These are phyloP conservation scores for Penicillium waksmanii DNA, from an alignment of 495 filamentous ascomycete genomes.

Conservation along the genomic window DNA sequence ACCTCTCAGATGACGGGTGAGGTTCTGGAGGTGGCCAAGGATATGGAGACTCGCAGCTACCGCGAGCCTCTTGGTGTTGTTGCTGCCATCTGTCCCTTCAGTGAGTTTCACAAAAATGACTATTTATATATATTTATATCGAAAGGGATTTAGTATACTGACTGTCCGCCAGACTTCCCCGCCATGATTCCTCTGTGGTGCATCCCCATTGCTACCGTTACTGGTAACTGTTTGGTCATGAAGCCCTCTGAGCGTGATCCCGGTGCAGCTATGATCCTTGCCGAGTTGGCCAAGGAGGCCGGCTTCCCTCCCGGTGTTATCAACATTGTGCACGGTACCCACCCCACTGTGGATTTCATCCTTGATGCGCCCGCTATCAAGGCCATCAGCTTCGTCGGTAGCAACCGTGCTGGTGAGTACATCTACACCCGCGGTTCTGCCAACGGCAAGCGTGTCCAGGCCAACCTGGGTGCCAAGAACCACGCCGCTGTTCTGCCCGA, in stretches of 20 bases:
- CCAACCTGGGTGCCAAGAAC: conserved; percentile 98
- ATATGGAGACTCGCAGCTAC: conserved; percentile 98
- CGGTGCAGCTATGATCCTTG: conserved; percentile 98
- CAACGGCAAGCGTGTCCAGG: conserved; percentile 93
- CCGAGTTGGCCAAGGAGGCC: conserved; percentile 86
- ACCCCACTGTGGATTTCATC: conserved; percentile 94
- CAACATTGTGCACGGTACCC: conserved; percentile 91
- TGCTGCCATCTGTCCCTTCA: conserved; percentile 98
- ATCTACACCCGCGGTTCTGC: conserved; percentile 90
- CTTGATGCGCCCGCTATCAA: conserved; percentile 95
- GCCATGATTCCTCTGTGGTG: conserved; percentile 99
- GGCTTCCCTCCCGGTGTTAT: conserved; percentile 93
- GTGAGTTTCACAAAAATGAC: conserved; percentile 56
- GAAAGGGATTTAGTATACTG: conserved; percentile 8
- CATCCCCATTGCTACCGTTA: conserved; percentile 91
- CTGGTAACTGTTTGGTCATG: conserved; percentile 90
- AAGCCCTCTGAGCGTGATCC: conserved; percentile 99
- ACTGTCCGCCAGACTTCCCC: conserved; percentile 74
- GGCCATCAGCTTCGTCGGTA: conserved; percentile 96
- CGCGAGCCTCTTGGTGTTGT: conserved; percentile 92
- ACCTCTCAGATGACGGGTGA: conserved; percentile 93
- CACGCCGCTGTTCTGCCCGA: conserved; percentile 94
- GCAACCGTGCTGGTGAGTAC: conserved; percentile 96
- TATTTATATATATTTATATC: not conserved
- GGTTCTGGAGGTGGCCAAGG: conserved; percentile 94